phyloP scores from a whole-genome alignment of 2,329 filamentous ascomycete species.

The Stachybotrys chlorohalonatus region DNA sequence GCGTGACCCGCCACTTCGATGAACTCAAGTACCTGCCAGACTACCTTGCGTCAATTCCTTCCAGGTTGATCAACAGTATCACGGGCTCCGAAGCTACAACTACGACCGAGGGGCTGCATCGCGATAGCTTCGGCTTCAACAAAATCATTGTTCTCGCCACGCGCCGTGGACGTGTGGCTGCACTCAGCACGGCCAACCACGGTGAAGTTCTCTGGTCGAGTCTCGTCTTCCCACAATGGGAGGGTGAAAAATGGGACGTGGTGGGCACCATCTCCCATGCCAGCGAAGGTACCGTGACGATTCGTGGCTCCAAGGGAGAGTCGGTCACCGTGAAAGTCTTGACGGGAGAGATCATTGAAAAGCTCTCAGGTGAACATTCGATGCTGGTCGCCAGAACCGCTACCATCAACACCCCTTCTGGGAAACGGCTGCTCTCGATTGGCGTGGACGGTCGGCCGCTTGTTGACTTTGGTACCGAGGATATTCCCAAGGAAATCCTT shows the following conservation, averaged over 20 bases:
- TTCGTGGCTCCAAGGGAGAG: constrained; percentile 54
- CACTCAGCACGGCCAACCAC: constrained; percentile 65
- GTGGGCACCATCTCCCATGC: constrained; percentile 58
- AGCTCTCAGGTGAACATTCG: constrained; percentile 23
- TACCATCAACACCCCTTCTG: constrained; percentile 41
- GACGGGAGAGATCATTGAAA: constrained; percentile 42
- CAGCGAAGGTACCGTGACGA: constrained; percentile 42
- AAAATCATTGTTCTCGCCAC: constrained; percentile 79
- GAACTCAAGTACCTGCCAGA: constrained; percentile 71
- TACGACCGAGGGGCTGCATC: constrained; percentile 38
- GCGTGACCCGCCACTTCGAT: constrained; percentile 69
- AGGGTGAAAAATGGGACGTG: constrained; percentile 53
- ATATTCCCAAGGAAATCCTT: constrained; percentile 42
- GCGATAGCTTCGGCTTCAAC: constrained; percentile 79
- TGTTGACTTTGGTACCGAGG: constrained; percentile 33
- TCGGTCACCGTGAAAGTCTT: constrained; percentile 46
- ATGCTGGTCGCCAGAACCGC: constrained; percentile 30
- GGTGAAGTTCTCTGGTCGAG: constrained; percentile 70
- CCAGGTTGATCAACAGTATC: constrained; percentile 57
- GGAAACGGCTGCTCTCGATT: constrained; percentile 46
- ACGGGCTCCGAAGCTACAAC: constrained; percentile 43
- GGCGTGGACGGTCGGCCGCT: constrained; percentile 37
- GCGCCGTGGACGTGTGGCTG: constrained; percentile 67
- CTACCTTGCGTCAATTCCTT: constrained; percentile 62
- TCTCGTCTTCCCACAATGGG: constrained; percentile 48